Percentiles rank a stretch among this genome's conserved stretches.
phyloP scores from a whole-genome alignment of 2,329 filamentous ascomycete genomes.

The Dendrostoma leiphaemia region DNA sequence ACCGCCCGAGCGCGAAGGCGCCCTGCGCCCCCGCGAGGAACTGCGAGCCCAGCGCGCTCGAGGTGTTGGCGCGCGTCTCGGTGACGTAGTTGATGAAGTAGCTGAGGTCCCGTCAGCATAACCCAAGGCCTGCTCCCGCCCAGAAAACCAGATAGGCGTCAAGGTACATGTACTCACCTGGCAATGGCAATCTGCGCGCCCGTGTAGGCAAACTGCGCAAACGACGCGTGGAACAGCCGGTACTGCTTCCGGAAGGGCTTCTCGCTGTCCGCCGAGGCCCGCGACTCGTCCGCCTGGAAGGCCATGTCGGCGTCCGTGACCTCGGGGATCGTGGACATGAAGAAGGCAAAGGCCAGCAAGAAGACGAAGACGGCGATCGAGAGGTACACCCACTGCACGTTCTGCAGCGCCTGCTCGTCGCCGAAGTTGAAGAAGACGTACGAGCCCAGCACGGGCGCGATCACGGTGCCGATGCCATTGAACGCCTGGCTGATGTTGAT shows the following conservation, averaged over 20 bases:
- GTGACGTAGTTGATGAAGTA: conserved; percentile 76
- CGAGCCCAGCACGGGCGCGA: conserved; percentile 70
- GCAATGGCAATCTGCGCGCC: conserved; percentile 69
- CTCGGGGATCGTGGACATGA: conserved; percentile 66
- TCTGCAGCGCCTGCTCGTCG: conserved; percentile 55
- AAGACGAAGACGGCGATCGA: conserved; percentile 71
- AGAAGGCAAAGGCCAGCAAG: conserved; percentile 64
- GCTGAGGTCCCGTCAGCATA: conserved; percentile 22
- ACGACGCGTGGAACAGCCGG: conserved; percentile 71
- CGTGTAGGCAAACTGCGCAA: conserved; percentile 76
- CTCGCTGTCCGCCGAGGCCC: conserved; percentile 50
- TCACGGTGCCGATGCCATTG: conserved; percentile 71
- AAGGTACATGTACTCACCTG: conserved; percentile 21
- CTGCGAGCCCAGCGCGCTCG: conserved; percentile 54
- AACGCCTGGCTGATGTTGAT: conserved; percentile 77
- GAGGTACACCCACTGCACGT: conserved; percentile 76
- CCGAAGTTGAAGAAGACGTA: conserved; percentile 70
- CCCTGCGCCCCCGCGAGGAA: conserved; percentile 74
- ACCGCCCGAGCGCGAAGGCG: conserved; percentile 70
- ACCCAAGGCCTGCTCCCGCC: too few relatives aligned
- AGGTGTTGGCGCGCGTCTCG: conserved; percentile 54
- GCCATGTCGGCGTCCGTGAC: conserved; percentile 70
- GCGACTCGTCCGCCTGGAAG: conserved; percentile 54
- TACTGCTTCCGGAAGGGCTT: conserved; percentile 70
- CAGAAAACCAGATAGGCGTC: too few relatives aligned